Conservation (phyloP, 768 basidiomycete species). For the Pulveroboletus sp. region DNA sequence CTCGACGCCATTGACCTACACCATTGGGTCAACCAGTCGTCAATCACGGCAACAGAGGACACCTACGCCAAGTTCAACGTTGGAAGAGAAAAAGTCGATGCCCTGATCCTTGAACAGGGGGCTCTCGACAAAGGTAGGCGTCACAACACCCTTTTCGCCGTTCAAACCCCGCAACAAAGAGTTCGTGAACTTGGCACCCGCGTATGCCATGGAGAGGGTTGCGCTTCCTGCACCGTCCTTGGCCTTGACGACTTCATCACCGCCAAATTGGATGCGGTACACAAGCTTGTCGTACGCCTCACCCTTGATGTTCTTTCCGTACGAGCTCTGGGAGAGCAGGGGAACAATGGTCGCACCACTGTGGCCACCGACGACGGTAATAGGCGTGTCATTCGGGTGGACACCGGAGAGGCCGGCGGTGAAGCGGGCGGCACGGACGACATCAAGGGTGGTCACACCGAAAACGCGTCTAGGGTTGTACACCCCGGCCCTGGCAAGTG, state of each 20-base stretch:
- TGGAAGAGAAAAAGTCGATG: conserved; percentile 91
- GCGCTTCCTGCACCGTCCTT: conserved; percentile 84
- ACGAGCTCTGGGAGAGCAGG: conserved; percentile 75
- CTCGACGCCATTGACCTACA: conserved; percentile 78
- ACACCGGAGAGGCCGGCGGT: conserved; percentile 63
- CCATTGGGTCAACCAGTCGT: conserved; percentile 8
- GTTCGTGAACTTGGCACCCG: conserved; percentile 68
- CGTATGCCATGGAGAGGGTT: conserved; percentile 75
- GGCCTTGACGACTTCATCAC: conserved; percentile 98
- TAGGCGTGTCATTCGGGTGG: conserved; percentile 58
- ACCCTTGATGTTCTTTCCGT: conserved; percentile 69
- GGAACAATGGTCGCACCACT: conserved; percentile 97
- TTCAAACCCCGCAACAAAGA: conserved; percentile 54
- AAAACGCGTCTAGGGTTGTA: conserved; percentile 88
- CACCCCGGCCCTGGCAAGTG: conserved; percentile 86
- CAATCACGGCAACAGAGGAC: background rate
- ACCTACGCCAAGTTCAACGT: conserved; percentile 88
- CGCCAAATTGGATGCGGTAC: conserved; percentile 93
- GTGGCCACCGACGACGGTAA: conserved; percentile 95
- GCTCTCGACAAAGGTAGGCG: conserved; percentile 87
- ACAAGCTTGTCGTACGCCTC: conserved; percentile 76
- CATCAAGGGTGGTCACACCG: conserved; percentile 97
- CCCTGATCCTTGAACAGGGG: conserved; percentile 80
- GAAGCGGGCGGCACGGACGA: conserved; percentile 94
- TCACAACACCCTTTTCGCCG: conserved; percentile 66